Conservation (phyloP, 2,329 filamentous ascomycete genomes). For the Scopulariopsis brevicaulis region DNA sequence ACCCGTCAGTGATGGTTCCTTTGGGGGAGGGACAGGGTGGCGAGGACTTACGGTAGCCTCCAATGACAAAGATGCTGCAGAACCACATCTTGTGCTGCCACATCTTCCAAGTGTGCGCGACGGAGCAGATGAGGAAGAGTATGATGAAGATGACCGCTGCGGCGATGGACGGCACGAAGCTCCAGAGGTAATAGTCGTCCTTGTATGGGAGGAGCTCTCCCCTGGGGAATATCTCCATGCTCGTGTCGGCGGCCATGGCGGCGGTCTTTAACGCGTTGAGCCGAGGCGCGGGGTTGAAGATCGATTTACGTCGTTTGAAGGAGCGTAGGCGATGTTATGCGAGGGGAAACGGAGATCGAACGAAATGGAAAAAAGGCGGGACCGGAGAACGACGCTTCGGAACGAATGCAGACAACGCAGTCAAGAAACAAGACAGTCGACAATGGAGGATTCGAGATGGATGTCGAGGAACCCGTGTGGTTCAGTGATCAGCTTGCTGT, state of each 20-base stretch:
- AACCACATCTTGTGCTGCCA: constrained; percentile 34
- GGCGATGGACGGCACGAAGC: constrained; percentile 31
- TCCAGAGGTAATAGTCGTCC: not conserved
- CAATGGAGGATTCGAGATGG: too few species aligned
- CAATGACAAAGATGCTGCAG: constrained; percentile 38
- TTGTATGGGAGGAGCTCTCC: not conserved
- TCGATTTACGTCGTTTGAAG: too few species aligned
- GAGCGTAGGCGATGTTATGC: too few species aligned
- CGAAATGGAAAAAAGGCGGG: too few species aligned
- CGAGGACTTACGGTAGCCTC: constrained; percentile 32
- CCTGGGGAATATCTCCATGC: not conserved
- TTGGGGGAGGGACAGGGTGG: not conserved
- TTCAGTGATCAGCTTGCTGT: too few species aligned
- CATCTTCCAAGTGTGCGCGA: constrained; percentile 24
- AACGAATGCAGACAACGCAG: too few species aligned
- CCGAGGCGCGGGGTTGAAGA: too few species aligned
- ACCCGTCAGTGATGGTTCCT: not conserved
- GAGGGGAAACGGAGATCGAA: too few species aligned
- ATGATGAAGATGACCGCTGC: constrained; percentile 29
- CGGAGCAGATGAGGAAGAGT: constrained; percentile 24
- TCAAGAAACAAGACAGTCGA: too few species aligned
- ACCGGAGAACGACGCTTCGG: too few species aligned
- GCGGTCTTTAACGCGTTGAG: too few species aligned
- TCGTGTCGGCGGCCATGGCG: not conserved
- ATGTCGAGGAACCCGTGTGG: too few species aligned